phyloP scores from a whole-genome alignment of 305 asterid species.

The Andrographis paniculata region DNA sequence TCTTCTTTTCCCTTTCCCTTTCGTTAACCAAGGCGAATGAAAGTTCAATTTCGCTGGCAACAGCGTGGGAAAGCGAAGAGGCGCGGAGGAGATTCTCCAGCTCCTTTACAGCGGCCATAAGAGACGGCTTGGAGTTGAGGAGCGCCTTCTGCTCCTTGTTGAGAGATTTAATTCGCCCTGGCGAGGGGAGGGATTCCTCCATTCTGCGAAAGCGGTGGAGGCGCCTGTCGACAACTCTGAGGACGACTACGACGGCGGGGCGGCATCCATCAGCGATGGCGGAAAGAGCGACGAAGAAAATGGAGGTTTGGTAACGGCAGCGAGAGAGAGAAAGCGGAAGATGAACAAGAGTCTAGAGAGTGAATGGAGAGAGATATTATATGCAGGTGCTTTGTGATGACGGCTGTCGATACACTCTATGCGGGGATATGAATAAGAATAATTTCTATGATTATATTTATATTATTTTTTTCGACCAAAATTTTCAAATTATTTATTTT shows the following conservation, averaged over 20 bases:
- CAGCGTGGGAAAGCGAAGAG: conserved; percentile 48
- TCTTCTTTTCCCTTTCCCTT: conserved; percentile 17
- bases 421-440: no score
- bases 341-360: no score
- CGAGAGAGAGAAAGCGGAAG: no score
- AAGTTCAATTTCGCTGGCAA: conserved; percentile 33
- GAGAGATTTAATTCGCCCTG: conserved; percentile 51
- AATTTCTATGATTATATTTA: no score
- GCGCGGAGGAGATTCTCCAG: conserved; percentile 55
- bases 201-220: conserved; percentile 56
- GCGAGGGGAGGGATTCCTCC: conserved; percentile 57
- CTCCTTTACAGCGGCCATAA: conserved; percentile 57
- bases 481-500: no score
- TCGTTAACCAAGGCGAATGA: conserved; percentile 15
- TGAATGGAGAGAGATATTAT: no score
- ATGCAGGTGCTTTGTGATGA: no score
- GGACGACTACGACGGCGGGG: conserved; percentile 59
- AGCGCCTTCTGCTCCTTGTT: conserved; percentile 69
- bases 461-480: no score
- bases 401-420: no score
- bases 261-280: no score
- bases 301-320: no score
- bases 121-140: conserved; percentile 41
- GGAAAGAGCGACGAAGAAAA: no score
- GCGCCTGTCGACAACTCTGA: conserved; percentile 59